Base-by-base conservation (phyloP, 441 rosid genomes). In the Arabidopsis lyrata region DNA sequence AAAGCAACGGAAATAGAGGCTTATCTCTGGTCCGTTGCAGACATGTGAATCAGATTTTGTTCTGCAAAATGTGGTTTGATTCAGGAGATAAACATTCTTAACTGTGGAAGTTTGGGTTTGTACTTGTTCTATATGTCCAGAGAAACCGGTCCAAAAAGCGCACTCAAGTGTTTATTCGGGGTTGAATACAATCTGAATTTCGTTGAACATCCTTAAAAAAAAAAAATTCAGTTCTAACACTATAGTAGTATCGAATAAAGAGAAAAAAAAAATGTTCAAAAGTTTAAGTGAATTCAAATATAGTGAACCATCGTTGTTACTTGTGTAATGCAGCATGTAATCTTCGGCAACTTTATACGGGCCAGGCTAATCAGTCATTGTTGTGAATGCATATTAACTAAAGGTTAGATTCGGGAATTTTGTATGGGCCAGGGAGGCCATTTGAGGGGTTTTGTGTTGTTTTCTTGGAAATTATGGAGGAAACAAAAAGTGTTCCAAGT, bases 21-120 rank as follows among this genome's bases (percentile, higher is more conserved):
- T 52, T 95, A 92, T 77, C 86, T 92, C 3, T 95, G 99, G 99
- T 84, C 98, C 6, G 96, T 91, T 13, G 78, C 99, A 1, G 99
- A 95, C 34, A 92, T 91, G 99, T 95, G 72, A 64, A 57, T 16
- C 60, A 75, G 70, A 53, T 45, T 15, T 11, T 75, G 24, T 42
- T 65, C 6, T 52, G 24, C 6, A 8, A 24, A 64, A 56, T 65
- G 52, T 36, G 44, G 66, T 38, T 60, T 59, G 63, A 27, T 74
- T 59, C 32, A 32, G 13, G 63, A 65, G 29, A 31, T 59, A 42
- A 11, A 31, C 61, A 31, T 41, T 66, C 1, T 41, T 31, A 66
- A 58, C 38, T 35, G 55, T 49, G 5, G 10, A 59, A 39, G 12
- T 66, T 2, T 38, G 35, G 34, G 53, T 35, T 48, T 66, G 27